phyloP scores from a whole-genome alignment of 2,329 filamentous ascomycete species.

The Pyrenophora teres region DNA sequence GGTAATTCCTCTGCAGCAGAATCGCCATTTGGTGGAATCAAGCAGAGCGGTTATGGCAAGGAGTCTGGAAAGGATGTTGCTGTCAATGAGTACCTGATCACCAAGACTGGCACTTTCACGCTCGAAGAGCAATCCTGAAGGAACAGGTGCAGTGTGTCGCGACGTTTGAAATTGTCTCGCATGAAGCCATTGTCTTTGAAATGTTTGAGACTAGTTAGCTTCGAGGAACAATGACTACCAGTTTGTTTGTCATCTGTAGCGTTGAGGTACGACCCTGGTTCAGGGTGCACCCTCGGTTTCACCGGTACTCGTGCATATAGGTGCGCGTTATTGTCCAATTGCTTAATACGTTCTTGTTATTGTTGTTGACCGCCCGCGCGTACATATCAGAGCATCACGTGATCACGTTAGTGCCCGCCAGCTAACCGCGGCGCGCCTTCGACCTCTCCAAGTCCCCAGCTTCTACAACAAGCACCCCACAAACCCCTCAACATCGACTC shows the following conservation, averaged over 20 bases:
- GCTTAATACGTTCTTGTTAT: background rate
- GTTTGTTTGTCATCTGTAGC: background rate
- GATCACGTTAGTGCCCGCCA: constrained; percentile 19
- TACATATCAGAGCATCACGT: constrained; percentile 11
- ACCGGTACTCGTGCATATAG: background rate
- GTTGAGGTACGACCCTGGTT: background rate
- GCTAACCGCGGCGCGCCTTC: constrained; percentile 15
- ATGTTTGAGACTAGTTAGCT: constrained; percentile 3
- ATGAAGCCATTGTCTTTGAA: background rate
- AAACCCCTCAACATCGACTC: constrained; percentile 3
- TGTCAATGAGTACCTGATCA: constrained; percentile 65
- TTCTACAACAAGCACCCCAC: constrained; percentile 21
- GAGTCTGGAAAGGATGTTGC: constrained; percentile 70
- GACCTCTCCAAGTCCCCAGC: constrained; percentile 1
- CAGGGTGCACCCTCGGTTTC: background rate
- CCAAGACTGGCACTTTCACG: constrained; percentile 68
- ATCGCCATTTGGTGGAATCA: constrained; percentile 70
- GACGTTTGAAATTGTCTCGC: constrained; percentile 1
- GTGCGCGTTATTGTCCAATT: background rate
- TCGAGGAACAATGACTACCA: background rate
- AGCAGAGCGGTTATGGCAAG: constrained; percentile 70
- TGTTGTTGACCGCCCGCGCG: background rate
- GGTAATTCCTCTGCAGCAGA: constrained; percentile 69
- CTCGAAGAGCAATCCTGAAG: constrained; percentile 49
- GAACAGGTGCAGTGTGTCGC: background rate